phyloP scores from a whole-genome alignment of 2,329 filamentous ascomycete species.

The Tolypocladium endophyticum region DNA sequence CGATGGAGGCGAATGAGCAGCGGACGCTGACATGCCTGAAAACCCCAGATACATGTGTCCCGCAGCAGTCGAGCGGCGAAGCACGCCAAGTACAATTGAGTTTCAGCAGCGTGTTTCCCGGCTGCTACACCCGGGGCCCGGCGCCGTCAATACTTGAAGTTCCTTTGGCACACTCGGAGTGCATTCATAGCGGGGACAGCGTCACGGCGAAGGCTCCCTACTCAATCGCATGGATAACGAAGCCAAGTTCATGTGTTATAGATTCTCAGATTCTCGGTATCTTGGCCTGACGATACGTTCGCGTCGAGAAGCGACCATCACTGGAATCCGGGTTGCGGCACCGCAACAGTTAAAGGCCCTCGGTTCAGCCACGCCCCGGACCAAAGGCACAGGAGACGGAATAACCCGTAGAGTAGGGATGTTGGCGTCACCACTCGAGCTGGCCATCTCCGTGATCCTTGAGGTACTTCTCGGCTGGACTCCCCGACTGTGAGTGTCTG shows the following conservation, averaged over 20 bases:
- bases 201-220: neutral
- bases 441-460: neutral
- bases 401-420: neutral
- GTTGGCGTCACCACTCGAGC: neutral
- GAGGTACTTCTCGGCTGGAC: neutral
- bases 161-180: neutral
- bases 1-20: neutral
- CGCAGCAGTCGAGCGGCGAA: neutral
- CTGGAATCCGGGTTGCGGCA: neutral
- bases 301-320: neutral
- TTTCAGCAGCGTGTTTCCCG: neutral
- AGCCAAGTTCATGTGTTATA: neutral
- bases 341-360: neutral
- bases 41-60: neutral
- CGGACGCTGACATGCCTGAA: neutral
- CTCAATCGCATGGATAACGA: neutral
- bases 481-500: neutral
- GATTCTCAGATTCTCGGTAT: neutral
- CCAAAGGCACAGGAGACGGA: neutral
- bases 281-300: neutral
- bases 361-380: neutral
- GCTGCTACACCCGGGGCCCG: neutral
- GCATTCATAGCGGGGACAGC: neutral
- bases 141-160: neutral
- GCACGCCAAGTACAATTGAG: neutral